phyloP scores from a whole-genome alignment of 139 green algal species.

The Chlamydomonas applanata region DNA sequence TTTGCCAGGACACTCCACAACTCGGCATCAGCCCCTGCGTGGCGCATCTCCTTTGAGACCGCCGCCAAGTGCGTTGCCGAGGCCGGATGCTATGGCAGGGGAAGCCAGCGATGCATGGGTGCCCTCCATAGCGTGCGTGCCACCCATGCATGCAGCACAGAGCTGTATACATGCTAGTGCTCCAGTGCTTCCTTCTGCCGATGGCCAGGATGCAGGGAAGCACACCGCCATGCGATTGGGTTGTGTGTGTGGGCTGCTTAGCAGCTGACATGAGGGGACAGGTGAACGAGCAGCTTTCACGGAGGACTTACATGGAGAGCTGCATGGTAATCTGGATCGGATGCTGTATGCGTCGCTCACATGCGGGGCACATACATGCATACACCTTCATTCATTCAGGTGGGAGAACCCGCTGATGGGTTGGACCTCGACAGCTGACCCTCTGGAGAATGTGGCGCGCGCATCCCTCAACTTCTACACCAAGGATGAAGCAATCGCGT shows the following conservation, averaged over 20 bases:
- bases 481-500: conserved; percentile 75
- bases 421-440: conserved; percentile 94
- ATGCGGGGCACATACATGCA: too few species aligned
- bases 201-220: too few species aligned
- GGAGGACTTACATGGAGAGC: too few species aligned
- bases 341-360: too few species aligned
- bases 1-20: conserved; percentile 54
- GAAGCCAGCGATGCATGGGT: neutral
- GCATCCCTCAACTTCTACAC: conserved; percentile 61
- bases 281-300: too few species aligned
- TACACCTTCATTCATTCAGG: too few species aligned
- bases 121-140: neutral
- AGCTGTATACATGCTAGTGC: too few species aligned
- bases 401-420: conserved; percentile 97
- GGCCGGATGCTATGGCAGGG: neutral
- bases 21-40: conserved; percentile 41
- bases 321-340: too few species aligned
- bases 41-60: conserved; percentile 77
- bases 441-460: conserved; percentile 73
- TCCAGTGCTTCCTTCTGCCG: too few species aligned
- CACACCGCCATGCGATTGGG: too few species aligned
- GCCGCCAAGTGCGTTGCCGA: conserved; percentile 49
- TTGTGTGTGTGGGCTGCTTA: too few species aligned
- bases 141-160: neutral
- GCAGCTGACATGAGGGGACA: too few species aligned